Evolutionary conservation across 2,329 filamentous ascomycete species (phyloP), one percentile per base, ranked within the genome.

Genomic region (Fusarium hainanense): DNA sequence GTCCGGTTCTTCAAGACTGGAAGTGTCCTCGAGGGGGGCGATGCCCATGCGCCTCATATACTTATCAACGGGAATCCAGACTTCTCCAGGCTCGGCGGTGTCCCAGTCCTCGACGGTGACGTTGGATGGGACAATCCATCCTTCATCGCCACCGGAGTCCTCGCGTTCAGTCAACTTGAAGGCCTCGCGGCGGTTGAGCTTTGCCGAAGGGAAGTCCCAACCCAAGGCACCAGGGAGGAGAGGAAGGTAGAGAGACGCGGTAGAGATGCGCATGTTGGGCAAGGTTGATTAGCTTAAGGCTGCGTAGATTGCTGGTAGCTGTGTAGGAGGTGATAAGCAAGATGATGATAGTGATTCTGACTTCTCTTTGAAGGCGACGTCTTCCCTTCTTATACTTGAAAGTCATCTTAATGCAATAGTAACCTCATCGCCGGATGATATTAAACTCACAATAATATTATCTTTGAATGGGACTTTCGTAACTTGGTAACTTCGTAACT

Each of bases 191-290:
- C 21, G 42, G 14, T 25, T 7, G 16, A 44, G n/a, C n/a, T n/a
- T n/a, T n/a, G n/a, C n/a, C n/a, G 42, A 16, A 5, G 20, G 20
- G 4, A 44, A 12, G 20, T 9, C 1, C 42, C 10, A 44, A 18
- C 16, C 14, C 3, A 3, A 3, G n/a, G n/a, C 16, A n/a, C 16
- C 2, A 3, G 42, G 21, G 0, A 44, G 6, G 10, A 44, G 21
- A 0, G 21, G 20, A n/a, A 44, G 10, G 1, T 18, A 3, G 10
- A 44, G 21, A 25, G 42, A 44, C 16, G 21, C 21, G 4, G 42
- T 18, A 18, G 21, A 44, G 20, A 25, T 25, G 42, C 4, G 42
- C 42, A 44, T 44, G 6, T 44, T 44, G 16, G 10, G 42, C 20
- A 25, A 7, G 4, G 11, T 10, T 6, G 14, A 16, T 44, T 5